These are phyloP conservation scores for Friedmanniomyces endolithicus DNA, from an alignment of 495 filamentous ascomycete species.

Conservation along the genomic window DNA sequence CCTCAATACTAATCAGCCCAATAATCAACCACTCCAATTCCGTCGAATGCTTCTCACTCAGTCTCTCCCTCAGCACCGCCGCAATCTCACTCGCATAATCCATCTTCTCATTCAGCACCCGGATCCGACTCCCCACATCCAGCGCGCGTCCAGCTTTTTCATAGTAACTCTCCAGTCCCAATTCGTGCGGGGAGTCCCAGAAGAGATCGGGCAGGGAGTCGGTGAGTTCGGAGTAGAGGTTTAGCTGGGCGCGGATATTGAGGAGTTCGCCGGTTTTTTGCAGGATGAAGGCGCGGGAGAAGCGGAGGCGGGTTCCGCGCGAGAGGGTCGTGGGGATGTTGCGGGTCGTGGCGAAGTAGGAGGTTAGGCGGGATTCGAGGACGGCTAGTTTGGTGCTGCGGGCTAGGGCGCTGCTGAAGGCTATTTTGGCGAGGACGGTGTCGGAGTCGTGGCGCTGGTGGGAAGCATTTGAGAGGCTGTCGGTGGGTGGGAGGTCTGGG, in stretches of 20 bases:
- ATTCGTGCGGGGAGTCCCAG: slow-evolving; percentile 83
- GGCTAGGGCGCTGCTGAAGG: slow-evolving; percentile 91
- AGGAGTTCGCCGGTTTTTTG: slow-evolving; percentile 92
- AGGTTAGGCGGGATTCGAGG: slow-evolving; percentile 66
- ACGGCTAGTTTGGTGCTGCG: slow-evolving; percentile 93
- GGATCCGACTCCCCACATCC: slow-evolving; percentile 87
- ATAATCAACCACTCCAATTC: slow-evolving; percentile 97
- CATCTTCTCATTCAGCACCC: slow-evolving; percentile 88
- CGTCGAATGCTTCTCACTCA: slow-evolving; percentile 80
- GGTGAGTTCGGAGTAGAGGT: slow-evolving; percentile 92
- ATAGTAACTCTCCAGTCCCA: slow-evolving; percentile 80
- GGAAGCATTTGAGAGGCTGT: neutral
- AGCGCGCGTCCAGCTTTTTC: slow-evolving; percentile 81
- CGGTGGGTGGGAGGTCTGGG: slow-evolving; percentile 1
- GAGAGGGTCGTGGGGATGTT: slow-evolving; percentile 63
- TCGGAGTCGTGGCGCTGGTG: slow-evolving; percentile 39
- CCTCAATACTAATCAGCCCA: slow-evolving; percentile 80
- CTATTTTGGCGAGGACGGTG: slow-evolving; percentile 81
- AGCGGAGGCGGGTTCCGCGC: slow-evolving; percentile 35
- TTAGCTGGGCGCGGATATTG: slow-evolving; percentile 78
- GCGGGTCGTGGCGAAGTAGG: slow-evolving; percentile 74
- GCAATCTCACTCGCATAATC: slow-evolving; percentile 96
- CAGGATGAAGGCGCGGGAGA: slow-evolving; percentile 66
- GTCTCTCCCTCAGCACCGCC: slow-evolving; percentile 69
- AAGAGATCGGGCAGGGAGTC: slow-evolving; percentile 92